These are phyloP conservation scores for Panicum virgatum DNA, from an alignment of 202 grass and related monocot genomes.

Conservation along the genomic window DNA sequence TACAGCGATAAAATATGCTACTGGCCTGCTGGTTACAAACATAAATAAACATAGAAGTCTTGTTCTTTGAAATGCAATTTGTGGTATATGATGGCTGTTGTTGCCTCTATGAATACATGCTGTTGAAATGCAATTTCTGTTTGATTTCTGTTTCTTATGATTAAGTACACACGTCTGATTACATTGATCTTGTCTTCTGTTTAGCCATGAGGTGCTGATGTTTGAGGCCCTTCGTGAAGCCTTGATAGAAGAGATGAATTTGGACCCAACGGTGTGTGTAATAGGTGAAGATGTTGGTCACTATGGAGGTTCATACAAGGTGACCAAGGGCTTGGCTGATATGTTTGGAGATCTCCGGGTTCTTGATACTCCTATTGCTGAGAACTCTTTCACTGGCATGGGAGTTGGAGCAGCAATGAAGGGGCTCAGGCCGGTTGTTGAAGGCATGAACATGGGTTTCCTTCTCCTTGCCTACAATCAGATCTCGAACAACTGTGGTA, in stretches of 20 bases:
- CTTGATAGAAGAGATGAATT: conserved; percentile 86
- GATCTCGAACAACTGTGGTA: conserved; percentile 93
- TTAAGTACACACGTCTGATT: conserved; percentile 13
- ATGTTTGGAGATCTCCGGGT: conserved; percentile 82
- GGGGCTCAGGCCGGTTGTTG: conserved; percentile 69
- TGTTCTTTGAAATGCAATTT: not conserved
- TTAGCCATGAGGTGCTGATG: conserved; percentile 70
- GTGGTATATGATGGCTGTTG: not conserved
- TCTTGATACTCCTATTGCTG: conserved; percentile 85
- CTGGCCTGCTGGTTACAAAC: not conserved
- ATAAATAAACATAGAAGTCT: not conserved
- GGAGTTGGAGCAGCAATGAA: conserved; percentile 80
- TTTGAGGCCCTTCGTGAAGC: conserved; percentile 84
- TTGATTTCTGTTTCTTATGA: not conserved
- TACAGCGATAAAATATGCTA: not conserved
- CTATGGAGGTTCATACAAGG: conserved; percentile 91
- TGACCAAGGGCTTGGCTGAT: conserved; percentile 66
- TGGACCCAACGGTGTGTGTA: conserved; percentile 73
- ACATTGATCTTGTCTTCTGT: conserved; percentile 8
- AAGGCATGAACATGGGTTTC: conserved; percentile 98
- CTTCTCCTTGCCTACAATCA: conserved; percentile 89
- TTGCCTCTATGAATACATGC: not conserved
- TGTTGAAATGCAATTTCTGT: not conserved
- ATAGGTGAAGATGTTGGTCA: conserved; percentile 87
- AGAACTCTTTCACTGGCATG: conserved; percentile 62